Evolutionary conservation across 208 protist species (phyloP).

Genomic region (Leishmania gerbilli): DNA sequence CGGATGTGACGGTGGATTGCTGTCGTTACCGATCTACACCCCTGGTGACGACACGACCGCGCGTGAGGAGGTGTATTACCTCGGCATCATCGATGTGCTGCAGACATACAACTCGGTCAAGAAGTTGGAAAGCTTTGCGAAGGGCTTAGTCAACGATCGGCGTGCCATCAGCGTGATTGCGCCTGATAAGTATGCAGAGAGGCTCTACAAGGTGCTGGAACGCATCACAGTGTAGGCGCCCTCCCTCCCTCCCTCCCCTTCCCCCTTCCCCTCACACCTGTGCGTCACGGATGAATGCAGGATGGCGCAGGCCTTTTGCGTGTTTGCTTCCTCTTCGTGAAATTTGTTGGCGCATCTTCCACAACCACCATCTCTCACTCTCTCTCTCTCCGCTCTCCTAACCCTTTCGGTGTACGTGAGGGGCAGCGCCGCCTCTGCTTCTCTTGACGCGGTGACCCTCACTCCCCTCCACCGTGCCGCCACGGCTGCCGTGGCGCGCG

Average conservation of each 20-base stretch:
- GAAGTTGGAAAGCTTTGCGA: conserved; percentile 87
- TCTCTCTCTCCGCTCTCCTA: neutral
- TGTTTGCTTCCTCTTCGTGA: neutral
- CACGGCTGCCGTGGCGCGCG: neutral
- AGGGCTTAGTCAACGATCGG: conserved; percentile 73
- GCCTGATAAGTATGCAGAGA: conserved; percentile 78
- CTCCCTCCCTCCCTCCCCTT: neutral
- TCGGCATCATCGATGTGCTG: conserved; percentile 94
- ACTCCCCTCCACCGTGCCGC: neutral
- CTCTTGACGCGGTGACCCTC: neutral
- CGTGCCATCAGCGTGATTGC: conserved; percentile 85
- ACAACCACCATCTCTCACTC: neutral
- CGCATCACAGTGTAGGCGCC: conserved; percentile 62
- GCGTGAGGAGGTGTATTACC: conserved; percentile 90
- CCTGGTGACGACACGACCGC: conserved; percentile 65
- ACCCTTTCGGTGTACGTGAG: neutral
- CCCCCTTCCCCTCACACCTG: neutral
- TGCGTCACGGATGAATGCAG: neutral
- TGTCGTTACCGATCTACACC: conserved; percentile 78
- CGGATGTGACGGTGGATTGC: conserved; percentile 81
- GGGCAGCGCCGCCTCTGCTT: neutral
- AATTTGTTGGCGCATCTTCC: neutral
- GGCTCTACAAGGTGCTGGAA: conserved; percentile 80
- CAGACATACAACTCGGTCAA: conserved; percentile 90
- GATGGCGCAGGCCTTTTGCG: neutral